phyloP scores from a whole-genome alignment of 345 rosid species.

The Kernera saxatilis region DNA sequence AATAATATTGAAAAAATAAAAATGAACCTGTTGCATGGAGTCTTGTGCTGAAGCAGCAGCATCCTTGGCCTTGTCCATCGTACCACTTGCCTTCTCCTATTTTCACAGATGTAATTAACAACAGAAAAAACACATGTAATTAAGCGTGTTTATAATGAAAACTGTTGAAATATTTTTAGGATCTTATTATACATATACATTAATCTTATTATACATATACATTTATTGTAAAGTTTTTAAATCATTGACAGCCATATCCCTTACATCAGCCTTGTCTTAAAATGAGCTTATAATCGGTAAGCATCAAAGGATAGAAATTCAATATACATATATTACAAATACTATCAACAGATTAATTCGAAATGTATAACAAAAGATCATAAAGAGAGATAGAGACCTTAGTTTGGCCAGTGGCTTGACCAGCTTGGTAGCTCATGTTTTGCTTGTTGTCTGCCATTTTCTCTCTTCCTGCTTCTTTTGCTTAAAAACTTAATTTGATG shows the following conservation, averaged over 20 bases:
- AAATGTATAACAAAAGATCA: background rate
- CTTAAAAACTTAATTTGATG: background rate
- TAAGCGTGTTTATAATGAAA: no score
- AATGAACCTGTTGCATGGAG: conserved; percentile 45
- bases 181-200: no score
- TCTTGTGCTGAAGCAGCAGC: conserved; percentile 64
- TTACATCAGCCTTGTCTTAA: no score
- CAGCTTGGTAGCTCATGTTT: conserved; percentile 43
- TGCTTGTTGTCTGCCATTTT: conserved; percentile 40
- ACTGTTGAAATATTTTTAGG: no score
- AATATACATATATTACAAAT: no score
- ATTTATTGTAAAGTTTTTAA: no score
- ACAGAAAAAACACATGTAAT: no score
- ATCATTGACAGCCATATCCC: no score
- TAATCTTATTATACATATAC: no score
- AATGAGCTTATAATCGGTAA: no score
- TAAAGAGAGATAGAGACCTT: conserved; percentile 31
- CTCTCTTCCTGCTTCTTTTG: background rate
- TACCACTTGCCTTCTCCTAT: conserved; percentile 59
- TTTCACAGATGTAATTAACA: no score
- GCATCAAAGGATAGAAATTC: no score
- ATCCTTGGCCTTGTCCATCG: conserved; percentile 52
- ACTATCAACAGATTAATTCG: background rate
- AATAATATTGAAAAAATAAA: background rate
- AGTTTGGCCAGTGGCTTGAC: conserved; percentile 53